These are phyloP conservation scores for Boletus smithii DNA, from an alignment of 1,284 basidiomycete genomes.

Conservation along the genomic window DNA sequence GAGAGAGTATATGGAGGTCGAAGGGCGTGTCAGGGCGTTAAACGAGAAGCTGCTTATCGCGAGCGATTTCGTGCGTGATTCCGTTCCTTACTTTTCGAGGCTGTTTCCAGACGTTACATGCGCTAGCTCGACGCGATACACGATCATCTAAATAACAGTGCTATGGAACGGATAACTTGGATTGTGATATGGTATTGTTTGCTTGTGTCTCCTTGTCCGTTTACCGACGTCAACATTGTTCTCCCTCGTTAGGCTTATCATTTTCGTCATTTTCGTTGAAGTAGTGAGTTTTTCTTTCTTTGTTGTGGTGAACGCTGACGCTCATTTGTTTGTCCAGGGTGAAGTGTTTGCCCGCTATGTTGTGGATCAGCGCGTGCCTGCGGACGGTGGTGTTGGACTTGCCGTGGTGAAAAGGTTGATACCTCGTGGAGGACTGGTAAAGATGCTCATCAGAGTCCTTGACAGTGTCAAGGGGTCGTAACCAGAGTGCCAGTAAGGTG, in stretches of 20 bases:
- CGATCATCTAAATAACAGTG: slow-evolving; percentile 87
- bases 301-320: background rate
- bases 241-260: slow-evolving; percentile 63
- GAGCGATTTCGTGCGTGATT: slow-evolving; percentile 75
- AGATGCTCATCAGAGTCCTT: slow-evolving; percentile 21
- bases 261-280: slow-evolving; percentile 84
- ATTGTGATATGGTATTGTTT: slow-evolving; percentile 80
- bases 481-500: background rate
- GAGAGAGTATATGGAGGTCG: slow-evolving; percentile 93
- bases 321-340: slow-evolving; percentile 44
- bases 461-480: slow-evolving; percentile 16
- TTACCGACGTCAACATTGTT: slow-evolving; percentile 5
- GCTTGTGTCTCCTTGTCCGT: background rate
- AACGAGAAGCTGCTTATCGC: slow-evolving; percentile 89
- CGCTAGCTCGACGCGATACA: slow-evolving; percentile 87
- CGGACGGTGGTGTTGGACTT: slow-evolving; percentile 1
- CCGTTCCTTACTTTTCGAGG: background rate
- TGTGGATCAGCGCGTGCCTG: slow-evolving; percentile 44
- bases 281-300: slow-evolving; percentile 44
- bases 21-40: slow-evolving; percentile 77
- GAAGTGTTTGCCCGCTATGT: slow-evolving; percentile 82
- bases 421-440: slow-evolving; percentile 27
- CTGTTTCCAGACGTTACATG: slow-evolving; percentile 1
- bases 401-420: slow-evolving; percentile 17
- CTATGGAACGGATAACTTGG: slow-evolving; percentile 94